phyloP scores from a whole-genome alignment of 495 filamentous ascomycete species.

The Penicillium fimorum region DNA sequence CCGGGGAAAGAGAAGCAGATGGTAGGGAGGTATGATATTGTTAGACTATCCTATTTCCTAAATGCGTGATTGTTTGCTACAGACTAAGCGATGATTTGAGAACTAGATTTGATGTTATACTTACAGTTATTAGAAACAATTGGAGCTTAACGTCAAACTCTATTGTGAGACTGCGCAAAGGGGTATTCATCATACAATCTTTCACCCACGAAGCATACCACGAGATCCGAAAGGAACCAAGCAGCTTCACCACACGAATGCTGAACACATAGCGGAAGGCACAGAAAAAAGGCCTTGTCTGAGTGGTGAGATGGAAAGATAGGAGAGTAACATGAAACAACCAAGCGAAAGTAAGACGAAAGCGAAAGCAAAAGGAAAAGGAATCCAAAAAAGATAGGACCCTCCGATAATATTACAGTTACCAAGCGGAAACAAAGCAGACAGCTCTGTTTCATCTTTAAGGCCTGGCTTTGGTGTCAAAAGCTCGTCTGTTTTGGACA shows the following conservation, averaged over 20 bases:
- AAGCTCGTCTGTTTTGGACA: slow-evolving; percentile 24
- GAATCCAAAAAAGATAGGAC: slow-evolving; percentile 7
- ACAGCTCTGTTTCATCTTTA: neutral
- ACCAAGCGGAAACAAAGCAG: slow-evolving; percentile 1
- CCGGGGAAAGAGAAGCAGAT: too few relatives aligned
- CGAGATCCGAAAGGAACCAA: neutral
- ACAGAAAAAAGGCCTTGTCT: slow-evolving; percentile 18
- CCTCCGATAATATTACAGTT: slow-evolving; percentile 35
- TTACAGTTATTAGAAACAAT: slow-evolving; percentile 1
- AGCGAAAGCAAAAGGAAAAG: slow-evolving; percentile 13
- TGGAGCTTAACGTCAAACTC: slow-evolving; percentile 16
- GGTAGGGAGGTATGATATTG: too few relatives aligned
- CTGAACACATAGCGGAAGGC: slow-evolving; percentile 19
- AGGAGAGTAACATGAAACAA: slow-evolving; percentile 5
- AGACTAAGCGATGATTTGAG: too few relatives aligned
- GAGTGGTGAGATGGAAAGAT: slow-evolving; percentile 11
- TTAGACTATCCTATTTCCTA: too few relatives aligned
- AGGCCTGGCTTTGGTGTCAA: slow-evolving; percentile 10
- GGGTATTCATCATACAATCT: slow-evolving; percentile 29
- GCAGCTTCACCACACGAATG: neutral
- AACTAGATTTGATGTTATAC: neutral
- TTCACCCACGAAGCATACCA: slow-evolving; percentile 10
- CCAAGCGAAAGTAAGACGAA: slow-evolving; percentile 18
- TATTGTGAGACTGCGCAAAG: slow-evolving; percentile 27
- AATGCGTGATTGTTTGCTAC: too few relatives aligned